Evolutionary conservation across 257 asterid genomes (phyloP), one percentile per base, ranked within the genome.

Genomic region (Plantago ovata): DNA sequence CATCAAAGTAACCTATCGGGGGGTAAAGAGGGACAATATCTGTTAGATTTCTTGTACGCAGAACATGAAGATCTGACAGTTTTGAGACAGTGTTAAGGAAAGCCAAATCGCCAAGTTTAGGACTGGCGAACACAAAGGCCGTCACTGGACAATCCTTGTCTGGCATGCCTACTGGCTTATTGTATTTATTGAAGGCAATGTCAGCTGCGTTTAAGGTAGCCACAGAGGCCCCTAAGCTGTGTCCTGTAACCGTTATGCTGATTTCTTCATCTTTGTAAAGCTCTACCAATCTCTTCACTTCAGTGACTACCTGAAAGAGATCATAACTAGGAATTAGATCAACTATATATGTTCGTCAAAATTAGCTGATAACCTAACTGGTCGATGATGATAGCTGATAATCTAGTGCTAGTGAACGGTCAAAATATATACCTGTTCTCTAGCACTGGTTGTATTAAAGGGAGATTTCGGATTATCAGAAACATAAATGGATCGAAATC

Each of bases 221-320:
- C 15, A 83, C 62, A n/a, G 93, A 80, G 10, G 78, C 85, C 6
- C 93, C 95, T 62, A 86, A 53, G 53, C 89, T 83, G 63, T 83
- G 89, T 15, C 95, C 95, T 13, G 87, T 41, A 55, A 81, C 32
- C 0, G 95, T 81, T 64, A 83, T 81, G 79, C 82, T 86, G 28
- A 76, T 58, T 38, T 83, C 82, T 64, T 83, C 93, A 0, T 62
- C 41, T 64, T 75, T 69, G 64, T 61, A 79, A 41, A 50, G 28
- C 8, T 75, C 75, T 16, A 83, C 62, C 20, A 57, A 64, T 38
- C 53, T 65, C 53, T 54, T 44, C 16, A 81, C 75, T 53, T 75
- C 85, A 10, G 59, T 11, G 11, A 81, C 64, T 9, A 83, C 84
- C 93, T 86, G 65, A n/a, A 28, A 54, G 3, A 12, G 4, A 20